A percentile compares a stretch with the other conserved stretches of the same genome.
Evolutionary conservation across 176 grass and related monocot species (phyloP).

Genomic region (Triticum timopheevii): DNA sequence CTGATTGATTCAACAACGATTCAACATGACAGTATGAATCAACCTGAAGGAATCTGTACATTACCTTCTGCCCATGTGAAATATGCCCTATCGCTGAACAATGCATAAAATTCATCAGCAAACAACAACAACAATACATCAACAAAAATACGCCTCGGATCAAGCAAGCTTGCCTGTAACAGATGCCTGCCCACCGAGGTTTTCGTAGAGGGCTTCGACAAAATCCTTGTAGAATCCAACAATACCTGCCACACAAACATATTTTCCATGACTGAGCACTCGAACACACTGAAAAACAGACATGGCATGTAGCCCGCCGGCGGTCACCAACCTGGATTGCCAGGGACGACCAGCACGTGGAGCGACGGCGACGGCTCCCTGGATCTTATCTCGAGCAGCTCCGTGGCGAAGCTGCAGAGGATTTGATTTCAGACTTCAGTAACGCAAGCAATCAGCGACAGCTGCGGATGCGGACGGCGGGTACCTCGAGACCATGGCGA

Average conservation of each 20-base stretch:
- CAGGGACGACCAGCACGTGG: constrained; percentile 70
- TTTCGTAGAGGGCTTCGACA: constrained; percentile 64
- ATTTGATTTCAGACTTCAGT: neutral
- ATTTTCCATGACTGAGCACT: neutral
- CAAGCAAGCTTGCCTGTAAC: constrained; percentile 49
- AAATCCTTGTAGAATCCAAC: constrained; percentile 74
- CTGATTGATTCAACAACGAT: neutral
- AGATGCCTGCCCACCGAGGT: constrained; percentile 70
- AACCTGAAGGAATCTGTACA: constrained; percentile 11
- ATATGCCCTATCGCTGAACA: constrained; percentile 69
- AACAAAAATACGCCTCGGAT: neutral
- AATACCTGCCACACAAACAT: constrained; percentile 47
- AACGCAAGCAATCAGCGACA: neutral
- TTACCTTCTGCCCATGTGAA: constrained; percentile 75
- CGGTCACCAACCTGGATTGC: constrained; percentile 60
- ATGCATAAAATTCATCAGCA: constrained; percentile 35
- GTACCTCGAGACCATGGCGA: constrained; percentile 51
- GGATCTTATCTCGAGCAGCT: constrained; percentile 74
- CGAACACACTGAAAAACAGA: neutral
- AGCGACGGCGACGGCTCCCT: constrained; percentile 51
- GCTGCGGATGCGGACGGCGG: neutral
- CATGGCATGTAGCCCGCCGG: neutral
- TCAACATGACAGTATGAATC: neutral
- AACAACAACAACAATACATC: neutral
- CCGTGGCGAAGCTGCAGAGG: constrained; percentile 54